Base-by-base conservation (phyloP, 139 green algal genomes). In the Tetradesmus lagerheimii region DNA sequence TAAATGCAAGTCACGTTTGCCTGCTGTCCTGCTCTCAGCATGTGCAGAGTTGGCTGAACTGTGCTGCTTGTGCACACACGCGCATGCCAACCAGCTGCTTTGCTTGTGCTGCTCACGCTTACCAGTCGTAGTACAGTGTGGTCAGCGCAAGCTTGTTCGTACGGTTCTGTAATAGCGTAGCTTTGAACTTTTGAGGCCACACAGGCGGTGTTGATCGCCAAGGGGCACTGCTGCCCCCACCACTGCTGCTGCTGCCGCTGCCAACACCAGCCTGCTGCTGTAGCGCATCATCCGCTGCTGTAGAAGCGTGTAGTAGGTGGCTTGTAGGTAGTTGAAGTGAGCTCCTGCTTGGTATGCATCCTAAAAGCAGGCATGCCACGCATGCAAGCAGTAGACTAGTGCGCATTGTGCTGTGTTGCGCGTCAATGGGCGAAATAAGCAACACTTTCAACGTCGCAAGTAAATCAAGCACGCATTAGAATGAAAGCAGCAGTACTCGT, bases 151-250 rank as follows among this genome's bases (percentile, higher is more conserved):
- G 34, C 31, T 50, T 53, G 71, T 66, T 84, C 6, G 85, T 89
- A 18, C 85, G 85, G 45, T 89, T 89, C 4, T 89, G 85, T 9
- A 89, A 89, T 11, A 89, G 71, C 5, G 45, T 75, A 3, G 85
- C 85, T 27, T 83, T 83, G 71, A 89, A 89, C 45, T 50, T 14
- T 8, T 84, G 15, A n/a, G 85, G 85, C 85, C 85, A 89, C 6
- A 89, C 31, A 27, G 85, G 85, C 9, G 85, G 83, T 20, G 39
- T 62, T 35, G 78, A 4, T 31, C 27, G 76, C 76, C 23, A 47
- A 4, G 18, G 23, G 57, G 57, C 57, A 8, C 57, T 71, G 57
- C 57, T 71, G 57, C 57, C 23, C 25, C 57, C 57, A 71, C 57
- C 25, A 31, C 76, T 34, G 16, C 76, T 47, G 74, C 34, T 82